Conservation (phyloP, 2,329 filamentous ascomycete genomes). For the Lomentospora prolificans region DNA sequence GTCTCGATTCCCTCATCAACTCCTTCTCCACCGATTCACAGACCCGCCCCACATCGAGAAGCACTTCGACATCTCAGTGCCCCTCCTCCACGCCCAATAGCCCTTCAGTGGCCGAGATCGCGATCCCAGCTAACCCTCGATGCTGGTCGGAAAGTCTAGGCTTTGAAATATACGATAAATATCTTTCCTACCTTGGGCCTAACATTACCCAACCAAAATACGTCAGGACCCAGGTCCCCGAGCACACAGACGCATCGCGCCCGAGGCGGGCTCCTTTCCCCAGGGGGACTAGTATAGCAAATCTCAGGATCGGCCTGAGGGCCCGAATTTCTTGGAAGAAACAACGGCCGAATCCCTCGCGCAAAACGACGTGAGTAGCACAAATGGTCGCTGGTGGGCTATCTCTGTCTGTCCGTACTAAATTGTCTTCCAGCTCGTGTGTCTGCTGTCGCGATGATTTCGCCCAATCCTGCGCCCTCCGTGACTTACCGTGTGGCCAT, state of each 20-base stretch:
- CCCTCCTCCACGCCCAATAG: conserved; percentile 24
- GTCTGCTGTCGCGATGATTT: conserved; percentile 47
- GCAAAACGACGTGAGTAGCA: conserved; percentile 22
- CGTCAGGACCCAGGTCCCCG: conserved; percentile 14
- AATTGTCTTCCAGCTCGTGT: conserved; percentile 34
- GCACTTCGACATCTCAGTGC: conserved; percentile 31
- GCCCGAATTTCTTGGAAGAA: conserved; percentile 32
- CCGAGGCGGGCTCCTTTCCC: conserved; percentile 33
- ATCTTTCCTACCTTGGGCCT: conserved; percentile 34
- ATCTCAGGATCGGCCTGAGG: conserved; percentile 34
- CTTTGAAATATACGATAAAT: conserved; percentile 43
- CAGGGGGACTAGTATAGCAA: conserved; percentile 34
- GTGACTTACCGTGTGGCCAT: conserved; percentile 47
- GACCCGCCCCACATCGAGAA: conserved; percentile 32
- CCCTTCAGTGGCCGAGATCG: conserved; percentile 8
- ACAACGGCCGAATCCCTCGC: conserved; percentile 23
- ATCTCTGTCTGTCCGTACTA: background rate
- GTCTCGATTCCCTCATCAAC: conserved; percentile 32
- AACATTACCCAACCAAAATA: conserved; percentile 30
- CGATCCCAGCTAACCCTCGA: conserved; percentile 11
- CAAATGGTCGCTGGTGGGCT: background rate
- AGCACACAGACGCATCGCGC: conserved; percentile 18
- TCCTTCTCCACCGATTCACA: conserved; percentile 24
- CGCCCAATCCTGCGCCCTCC: conserved; percentile 29
- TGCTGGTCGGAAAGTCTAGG: conserved; percentile 26